Evolutionary conservation across 257 asterid species (phyloP).

Genomic region (Solanum medicagineum): DNA sequence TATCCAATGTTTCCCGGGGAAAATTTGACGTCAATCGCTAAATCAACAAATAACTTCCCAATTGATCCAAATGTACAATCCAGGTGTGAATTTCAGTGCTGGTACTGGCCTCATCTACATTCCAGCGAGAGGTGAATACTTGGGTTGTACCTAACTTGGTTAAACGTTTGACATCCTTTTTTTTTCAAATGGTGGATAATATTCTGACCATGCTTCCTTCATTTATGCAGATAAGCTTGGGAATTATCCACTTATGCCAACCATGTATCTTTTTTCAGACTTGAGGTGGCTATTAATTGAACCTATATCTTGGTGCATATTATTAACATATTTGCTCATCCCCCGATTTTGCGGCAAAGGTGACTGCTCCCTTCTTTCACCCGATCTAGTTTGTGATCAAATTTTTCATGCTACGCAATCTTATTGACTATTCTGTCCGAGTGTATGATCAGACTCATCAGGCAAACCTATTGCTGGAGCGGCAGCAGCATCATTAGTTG

Average conservation of each 20-base stretch:
- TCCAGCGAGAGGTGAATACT: background rate
- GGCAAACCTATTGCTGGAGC: slow-evolving; percentile 63
- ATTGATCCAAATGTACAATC: background rate
- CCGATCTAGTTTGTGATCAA: background rate
- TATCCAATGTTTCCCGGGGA: background rate
- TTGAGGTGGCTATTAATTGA: background rate
- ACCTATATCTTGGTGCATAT: background rate
- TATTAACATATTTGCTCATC: background rate
- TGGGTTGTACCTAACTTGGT: background rate
- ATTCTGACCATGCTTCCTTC: background rate
- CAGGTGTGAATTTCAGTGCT: background rate
- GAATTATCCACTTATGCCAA: background rate
- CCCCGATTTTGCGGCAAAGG: slow-evolving; percentile 50
- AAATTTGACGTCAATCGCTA: background rate
- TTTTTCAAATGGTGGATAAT: background rate
- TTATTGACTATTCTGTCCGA: background rate
- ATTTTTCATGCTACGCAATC: slow-evolving; percentile 1
- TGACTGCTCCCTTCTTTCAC: slow-evolving; percentile 11
- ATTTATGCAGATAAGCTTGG: background rate
- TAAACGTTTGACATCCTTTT: background rate
- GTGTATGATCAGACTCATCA: slow-evolving; percentile 44
- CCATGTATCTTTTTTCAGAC: background rate
- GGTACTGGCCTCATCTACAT: background rate
- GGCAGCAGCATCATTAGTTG: slow-evolving; percentile 15
- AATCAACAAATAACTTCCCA: background rate